Evolutionary conservation across 2,329 filamentous ascomycete species (phyloP).

Genomic region (Dactylonectria estremocensis): DNA sequence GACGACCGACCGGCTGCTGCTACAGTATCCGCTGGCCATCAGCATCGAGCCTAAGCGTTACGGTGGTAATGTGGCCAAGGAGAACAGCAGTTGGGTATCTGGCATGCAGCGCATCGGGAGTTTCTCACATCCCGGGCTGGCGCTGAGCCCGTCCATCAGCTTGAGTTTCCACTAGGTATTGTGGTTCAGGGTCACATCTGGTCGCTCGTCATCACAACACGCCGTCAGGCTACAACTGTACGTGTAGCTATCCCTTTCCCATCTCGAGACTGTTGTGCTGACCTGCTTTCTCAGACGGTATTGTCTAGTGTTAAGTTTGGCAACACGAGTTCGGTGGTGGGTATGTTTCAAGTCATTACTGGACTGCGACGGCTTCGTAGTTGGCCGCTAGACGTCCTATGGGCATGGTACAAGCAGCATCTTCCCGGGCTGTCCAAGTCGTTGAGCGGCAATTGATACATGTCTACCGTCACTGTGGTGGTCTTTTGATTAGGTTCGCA

Average conservation of each 20-base stretch:
- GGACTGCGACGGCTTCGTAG: constrained; percentile 13
- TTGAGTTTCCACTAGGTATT: constrained; percentile 13
- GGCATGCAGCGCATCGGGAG: constrained; percentile 21
- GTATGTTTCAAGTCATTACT: constrained; percentile 19
- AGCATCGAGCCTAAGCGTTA: constrained; percentile 32
- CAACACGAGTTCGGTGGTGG: constrained; percentile 9
- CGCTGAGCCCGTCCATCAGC: neutral
- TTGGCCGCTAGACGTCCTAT: constrained; percentile 14
- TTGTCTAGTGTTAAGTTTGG: constrained; percentile 21
- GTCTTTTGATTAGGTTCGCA: no score
- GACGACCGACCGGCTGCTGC: constrained; percentile 14
- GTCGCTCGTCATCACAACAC: constrained; percentile 26
- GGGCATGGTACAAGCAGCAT: no score
- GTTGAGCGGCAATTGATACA: no score
- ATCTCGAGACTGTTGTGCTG: neutral
- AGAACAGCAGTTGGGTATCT: constrained; percentile 21
- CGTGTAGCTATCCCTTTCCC: neutral
- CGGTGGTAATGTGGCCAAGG: constrained; percentile 18
- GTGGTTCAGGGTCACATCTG: constrained; percentile 24
- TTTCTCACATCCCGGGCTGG: constrained; percentile 7
- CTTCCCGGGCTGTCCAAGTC: no score
- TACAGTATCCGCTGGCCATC: constrained; percentile 23
- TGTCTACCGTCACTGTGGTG: no score
- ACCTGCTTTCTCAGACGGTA: constrained; percentile 1
- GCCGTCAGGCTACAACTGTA: constrained; percentile 15